Base-by-base conservation (phyloP, 2,329 filamentous ascomycete genomes). In the Talaromyces sp. region DNA sequence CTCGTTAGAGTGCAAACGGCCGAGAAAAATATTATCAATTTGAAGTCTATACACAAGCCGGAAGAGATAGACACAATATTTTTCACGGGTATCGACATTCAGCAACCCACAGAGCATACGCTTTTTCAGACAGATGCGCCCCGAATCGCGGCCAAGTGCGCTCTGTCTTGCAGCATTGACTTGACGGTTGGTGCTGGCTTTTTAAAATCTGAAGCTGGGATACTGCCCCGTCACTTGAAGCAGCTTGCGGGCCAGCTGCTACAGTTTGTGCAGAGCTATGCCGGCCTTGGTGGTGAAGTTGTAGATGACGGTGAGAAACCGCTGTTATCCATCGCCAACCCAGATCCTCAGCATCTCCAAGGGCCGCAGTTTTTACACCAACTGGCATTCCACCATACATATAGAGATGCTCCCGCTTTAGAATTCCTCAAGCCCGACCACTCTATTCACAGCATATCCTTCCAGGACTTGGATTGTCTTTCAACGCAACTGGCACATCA, bases 281-380 rank as follows among this genome's bases (percentile, higher is more conserved):
- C 65, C 10, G 56, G 65, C 5, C 33, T 52, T 40, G 61, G 61
- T 31, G 59, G 64, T 27, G 62, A 61, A 59, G 54, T 64, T 40
- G 53, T 61, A 56, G 14, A 67, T 44, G 58, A 50, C 33, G 55
- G 58, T 2, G 65, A 64, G 33, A 9, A 42, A 23, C 23, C 59
- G 18, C 67, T 69, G 44, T 71, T 85, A 44, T 87, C 86, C 5
- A 81, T 88, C 66, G 72, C 86, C 59, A 90, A 90, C 71, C 75
- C 79, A 50, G 71, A 78, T 33, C 86, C 87, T 33, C 70, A 69
- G 53, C 68, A 73, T 36, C 69, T 89, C 14, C 71, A 79, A 28
- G 88, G 88, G 10, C 83, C 86, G 23, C 66, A 71, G 34, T 73
- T 87, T 18, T 79, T 89, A 23, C 87, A 89, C 72, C 74, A 89